Evolutionary conservation across 2,329 filamentous ascomycete genomes (phyloP).

Genomic region (Pestalotiopsis sp.): DNA sequence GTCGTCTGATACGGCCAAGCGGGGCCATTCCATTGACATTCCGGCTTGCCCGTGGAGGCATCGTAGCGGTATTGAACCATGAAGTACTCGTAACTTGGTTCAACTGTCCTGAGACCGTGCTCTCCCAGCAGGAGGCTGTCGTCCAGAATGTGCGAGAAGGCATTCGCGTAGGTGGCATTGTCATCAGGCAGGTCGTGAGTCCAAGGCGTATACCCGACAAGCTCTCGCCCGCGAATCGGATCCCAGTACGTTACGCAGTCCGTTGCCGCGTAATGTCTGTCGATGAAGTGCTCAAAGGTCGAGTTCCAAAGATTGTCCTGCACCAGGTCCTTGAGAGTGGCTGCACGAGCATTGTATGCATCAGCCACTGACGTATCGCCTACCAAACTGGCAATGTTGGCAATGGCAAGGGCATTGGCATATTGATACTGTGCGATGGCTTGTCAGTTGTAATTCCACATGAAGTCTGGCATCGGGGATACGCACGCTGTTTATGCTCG

Average conservation of each 20-base stretch:
- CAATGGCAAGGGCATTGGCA: constrained; percentile 43
- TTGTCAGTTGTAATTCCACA: not conserved
- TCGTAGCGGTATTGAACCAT: constrained; percentile 45
- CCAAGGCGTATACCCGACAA: constrained; percentile 45
- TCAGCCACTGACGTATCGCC: constrained; percentile 21
- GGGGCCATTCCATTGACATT: constrained; percentile 48
- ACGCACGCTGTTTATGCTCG: constrained; percentile 39
- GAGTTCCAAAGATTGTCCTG: constrained; percentile 44
- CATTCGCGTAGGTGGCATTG: constrained; percentile 33
- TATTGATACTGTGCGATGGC: constrained; percentile 33
- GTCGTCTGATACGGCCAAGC: constrained; percentile 46
- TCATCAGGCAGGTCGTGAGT: constrained; percentile 42
- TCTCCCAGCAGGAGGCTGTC: constrained; percentile 19
- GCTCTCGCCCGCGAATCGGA: constrained; percentile 42
- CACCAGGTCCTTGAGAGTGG: constrained; percentile 35
- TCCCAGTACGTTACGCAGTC: constrained; percentile 39
- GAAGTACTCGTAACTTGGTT: constrained; percentile 45
- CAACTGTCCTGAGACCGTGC: constrained; percentile 41
- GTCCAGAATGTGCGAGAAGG: constrained; percentile 38
- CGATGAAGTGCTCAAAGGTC: constrained; percentile 44
- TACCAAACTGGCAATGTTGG: constrained; percentile 35
- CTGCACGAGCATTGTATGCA: constrained; percentile 30
- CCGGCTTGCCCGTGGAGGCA: constrained; percentile 26
- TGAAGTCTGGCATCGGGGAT: not conserved
- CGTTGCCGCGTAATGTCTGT: constrained; percentile 40